phyloP scores from a whole-genome alignment of 192 early-diverging fungal genomes.

The Entophlyctis helioformis region DNA sequence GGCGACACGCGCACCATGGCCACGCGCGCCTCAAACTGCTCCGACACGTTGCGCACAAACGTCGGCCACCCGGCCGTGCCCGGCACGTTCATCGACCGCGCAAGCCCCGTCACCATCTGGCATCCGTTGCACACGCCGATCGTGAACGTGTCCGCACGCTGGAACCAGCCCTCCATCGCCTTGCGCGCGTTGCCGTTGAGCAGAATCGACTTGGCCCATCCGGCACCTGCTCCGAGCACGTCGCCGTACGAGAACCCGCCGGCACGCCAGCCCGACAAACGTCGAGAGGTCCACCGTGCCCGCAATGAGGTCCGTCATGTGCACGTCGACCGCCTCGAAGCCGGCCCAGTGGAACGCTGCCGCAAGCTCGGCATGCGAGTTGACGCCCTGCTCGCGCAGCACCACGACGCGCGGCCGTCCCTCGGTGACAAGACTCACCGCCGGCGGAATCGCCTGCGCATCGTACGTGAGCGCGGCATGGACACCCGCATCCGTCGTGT shows the following conservation, averaged over 20 bases:
- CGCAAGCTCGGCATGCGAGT: conserved; percentile 90
- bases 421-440: conserved; percentile 9
- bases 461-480: conserved; percentile 63
- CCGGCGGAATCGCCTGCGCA: conserved; percentile 11
- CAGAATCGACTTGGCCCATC: conserved; percentile 91
- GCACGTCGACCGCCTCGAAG: conserved; percentile 89
- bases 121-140: conserved; percentile 99
- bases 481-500: conserved; percentile 69
- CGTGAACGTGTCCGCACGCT: conserved; percentile 80
- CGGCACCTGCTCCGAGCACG: conserved; percentile 95
- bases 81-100: conserved; percentile 81
- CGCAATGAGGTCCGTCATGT: conserved; percentile 89
- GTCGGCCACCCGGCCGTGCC: conserved; percentile 80
- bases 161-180: conserved; percentile 75
- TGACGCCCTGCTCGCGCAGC: conserved; percentile 96
- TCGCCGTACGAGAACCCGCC: conserved; percentile 99
- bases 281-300: conserved; percentile 36
- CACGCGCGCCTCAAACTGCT: conserved; percentile 92
- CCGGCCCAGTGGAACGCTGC: conserved; percentile 90
- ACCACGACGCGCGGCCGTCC: conserved; percentile 77
- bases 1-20: conserved; percentile 57
- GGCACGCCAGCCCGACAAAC: conserved; percentile 79
- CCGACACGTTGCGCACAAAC: conserved; percentile 84
- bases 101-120: conserved; percentile 88
- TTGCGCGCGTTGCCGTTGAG: conserved; percentile 53